Conservation (phyloP, 495 filamentous ascomycete species). For the Penicillium ochrochloron region DNA sequence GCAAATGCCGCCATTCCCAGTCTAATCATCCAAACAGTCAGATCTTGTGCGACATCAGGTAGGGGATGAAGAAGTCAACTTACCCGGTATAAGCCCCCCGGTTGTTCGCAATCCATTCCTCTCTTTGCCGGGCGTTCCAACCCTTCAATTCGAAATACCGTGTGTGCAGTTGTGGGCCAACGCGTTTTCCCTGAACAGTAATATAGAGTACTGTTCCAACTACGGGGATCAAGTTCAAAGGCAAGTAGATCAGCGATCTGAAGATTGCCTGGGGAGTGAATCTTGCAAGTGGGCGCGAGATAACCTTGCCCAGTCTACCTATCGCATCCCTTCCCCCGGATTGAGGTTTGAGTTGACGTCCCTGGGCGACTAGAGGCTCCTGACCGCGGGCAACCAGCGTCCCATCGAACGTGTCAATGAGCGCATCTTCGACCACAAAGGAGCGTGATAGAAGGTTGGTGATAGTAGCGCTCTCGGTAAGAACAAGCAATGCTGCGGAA, state of each 20-base stretch:
- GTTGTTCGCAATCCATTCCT: constrained; percentile 67
- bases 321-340: constrained; percentile 50
- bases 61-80: constrained; percentile 43
- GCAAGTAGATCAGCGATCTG: constrained; percentile 76
- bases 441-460: constrained; percentile 73
- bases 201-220: constrained; percentile 84
- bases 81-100: constrained; percentile 76
- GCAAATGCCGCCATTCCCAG: constrained; percentile 78
- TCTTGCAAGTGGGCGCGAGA: constrained; percentile 69
- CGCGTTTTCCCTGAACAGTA: constrained; percentile 66
- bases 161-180: constrained; percentile 57
- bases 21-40: constrained; percentile 49
- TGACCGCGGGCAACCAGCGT: constrained; percentile 64
- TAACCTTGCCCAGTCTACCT: constrained; percentile 71
- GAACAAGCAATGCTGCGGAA: constrained; percentile 74
- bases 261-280: constrained; percentile 69
- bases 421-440: constrained; percentile 76
- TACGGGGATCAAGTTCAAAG: constrained; percentile 89
- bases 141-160: constrained; percentile 90
- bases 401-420: constrained; percentile 92
- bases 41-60: background rate
- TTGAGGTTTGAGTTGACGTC: constrained; percentile 68
- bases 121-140: constrained; percentile 64
- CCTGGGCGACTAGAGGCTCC: constrained; percentile 65
- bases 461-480: constrained; percentile 81